phyloP scores from a whole-genome alignment of 176 grass and related monocot genomes.

The Coix lacrymajobi region DNA sequence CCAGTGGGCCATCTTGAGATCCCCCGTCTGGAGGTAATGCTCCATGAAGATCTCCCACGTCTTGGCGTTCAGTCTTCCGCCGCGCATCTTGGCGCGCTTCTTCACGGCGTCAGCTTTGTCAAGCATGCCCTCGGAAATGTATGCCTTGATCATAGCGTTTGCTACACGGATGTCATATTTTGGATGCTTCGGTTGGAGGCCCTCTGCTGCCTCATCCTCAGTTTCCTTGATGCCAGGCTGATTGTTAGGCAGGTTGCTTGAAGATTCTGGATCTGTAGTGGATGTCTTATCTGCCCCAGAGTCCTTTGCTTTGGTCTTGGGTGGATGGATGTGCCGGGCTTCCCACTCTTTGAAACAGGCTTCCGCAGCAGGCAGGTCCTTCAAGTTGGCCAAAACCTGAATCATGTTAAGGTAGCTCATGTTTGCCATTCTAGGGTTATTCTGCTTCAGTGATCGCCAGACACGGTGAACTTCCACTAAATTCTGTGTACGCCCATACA shows the following conservation, averaged over 20 bases:
- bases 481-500: conserved; percentile 78
- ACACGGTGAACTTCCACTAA: conserved; percentile 79
- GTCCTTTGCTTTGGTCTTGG: conserved; percentile 10
- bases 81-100: conserved; percentile 64
- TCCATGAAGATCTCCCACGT: conserved; percentile 95
- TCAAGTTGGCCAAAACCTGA: conserved; percentile 74
- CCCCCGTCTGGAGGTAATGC: conserved; percentile 57
- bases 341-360: conserved; percentile 95
- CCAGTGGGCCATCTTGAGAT: conserved; percentile 80
- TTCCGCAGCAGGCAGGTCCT: conserved; percentile 85
- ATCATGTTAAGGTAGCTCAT: conserved; percentile 99
- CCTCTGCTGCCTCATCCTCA: not conserved
- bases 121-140: conserved; percentile 72
- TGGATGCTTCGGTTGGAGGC: conserved; percentile 29
- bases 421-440: conserved; percentile 58
- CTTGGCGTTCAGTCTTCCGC: conserved; percentile 82
- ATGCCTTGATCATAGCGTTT: conserved; percentile 93
- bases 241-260: not conserved
- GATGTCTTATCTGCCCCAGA: not conserved
- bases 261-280: conserved; percentile 9
- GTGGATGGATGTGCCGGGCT: conserved; percentile 31
- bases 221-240: conserved; percentile 23
- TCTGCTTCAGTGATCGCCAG: conserved; percentile 77
- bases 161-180: conserved; percentile 82
- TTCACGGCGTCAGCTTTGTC: conserved; percentile 69